These are phyloP conservation scores for Leccinum longicurvipes DNA, from an alignment of 768 basidiomycete genomes.

Conservation along the genomic window DNA sequence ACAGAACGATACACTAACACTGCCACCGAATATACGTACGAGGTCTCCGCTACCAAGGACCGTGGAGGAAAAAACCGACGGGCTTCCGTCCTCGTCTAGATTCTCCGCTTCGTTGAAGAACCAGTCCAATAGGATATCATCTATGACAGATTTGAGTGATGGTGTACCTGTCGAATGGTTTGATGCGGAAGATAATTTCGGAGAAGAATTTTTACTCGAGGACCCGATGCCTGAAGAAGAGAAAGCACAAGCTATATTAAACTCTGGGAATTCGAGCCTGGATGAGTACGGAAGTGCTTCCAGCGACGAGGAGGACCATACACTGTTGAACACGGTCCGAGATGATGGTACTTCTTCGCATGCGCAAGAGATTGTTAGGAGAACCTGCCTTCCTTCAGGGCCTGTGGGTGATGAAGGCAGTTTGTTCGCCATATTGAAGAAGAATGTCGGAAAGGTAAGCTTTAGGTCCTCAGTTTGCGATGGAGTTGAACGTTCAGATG, in stretches of 20 bases:
- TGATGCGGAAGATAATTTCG: slow-evolving; percentile 57
- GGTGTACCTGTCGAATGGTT: slow-evolving; percentile 63
- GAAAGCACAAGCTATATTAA: slow-evolving; percentile 36
- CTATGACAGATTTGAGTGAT: slow-evolving; percentile 48
- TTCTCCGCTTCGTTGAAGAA: slow-evolving; percentile 30
- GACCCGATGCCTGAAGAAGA: slow-evolving; percentile 38
- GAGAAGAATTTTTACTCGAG: slow-evolving; percentile 62
- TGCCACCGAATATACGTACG: slow-evolving; percentile 20
- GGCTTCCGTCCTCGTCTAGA: slow-evolving; percentile 21
- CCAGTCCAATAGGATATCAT: slow-evolving; percentile 43
- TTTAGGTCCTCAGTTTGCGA: neutral
- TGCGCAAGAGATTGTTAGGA: slow-evolving; percentile 38
- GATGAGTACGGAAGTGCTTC: slow-evolving; percentile 40
- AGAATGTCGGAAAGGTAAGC: slow-evolving; percentile 81
- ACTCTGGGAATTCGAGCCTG: slow-evolving; percentile 41
- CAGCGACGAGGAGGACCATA: slow-evolving; percentile 45
- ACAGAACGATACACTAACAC: slow-evolving; percentile 26
- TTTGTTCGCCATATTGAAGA: slow-evolving; percentile 77
- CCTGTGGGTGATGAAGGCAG: slow-evolving; percentile 75
- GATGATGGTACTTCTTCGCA: slow-evolving; percentile 6
- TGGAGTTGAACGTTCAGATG: neutral
- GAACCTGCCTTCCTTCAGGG: slow-evolving; percentile 58
- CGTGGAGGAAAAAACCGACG: slow-evolving; percentile 45
- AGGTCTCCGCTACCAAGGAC: slow-evolving; percentile 42
- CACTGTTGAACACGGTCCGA: neutral